A percentile compares a stretch with the other conserved stretches of the same genome.
Evolutionary conservation across 2,329 filamentous ascomycete genomes (phyloP).

Genomic region (Raffaelea albimanens): DNA sequence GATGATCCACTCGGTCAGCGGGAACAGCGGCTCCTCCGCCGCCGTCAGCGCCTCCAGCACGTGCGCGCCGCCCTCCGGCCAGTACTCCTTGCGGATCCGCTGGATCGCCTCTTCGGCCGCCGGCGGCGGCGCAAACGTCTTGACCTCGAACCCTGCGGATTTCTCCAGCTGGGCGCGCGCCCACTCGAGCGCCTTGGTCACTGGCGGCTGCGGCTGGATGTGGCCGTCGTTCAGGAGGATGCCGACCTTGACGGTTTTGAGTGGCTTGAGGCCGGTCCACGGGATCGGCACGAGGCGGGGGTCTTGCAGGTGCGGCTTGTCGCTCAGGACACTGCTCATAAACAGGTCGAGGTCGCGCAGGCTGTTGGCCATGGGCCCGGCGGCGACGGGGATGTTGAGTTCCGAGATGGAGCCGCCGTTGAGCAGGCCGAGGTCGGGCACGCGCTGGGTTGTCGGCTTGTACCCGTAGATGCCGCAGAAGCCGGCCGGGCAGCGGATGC

Average conservation of each 20-base stretch:
- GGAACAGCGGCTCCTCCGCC: slow-evolving; percentile 32
- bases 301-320: slow-evolving; percentile 56
- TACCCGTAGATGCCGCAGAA: slow-evolving; percentile 23
- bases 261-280: slow-evolving; percentile 31
- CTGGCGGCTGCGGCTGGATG: slow-evolving; percentile 45
- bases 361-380: slow-evolving; percentile 51
- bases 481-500: slow-evolving; percentile 18
- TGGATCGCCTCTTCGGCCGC: slow-evolving; percentile 17
- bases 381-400: slow-evolving; percentile 25
- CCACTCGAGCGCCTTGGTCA: slow-evolving; percentile 43
- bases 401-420: slow-evolving; percentile 18
- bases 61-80: slow-evolving; percentile 30
- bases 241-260: slow-evolving; percentile 7
- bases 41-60: slow-evolving; percentile 22
- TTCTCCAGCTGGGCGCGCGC: slow-evolving; percentile 16
- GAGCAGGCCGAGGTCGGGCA: slow-evolving; percentile 38
- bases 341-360: slow-evolving; percentile 41
- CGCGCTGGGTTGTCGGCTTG: slow-evolving; percentile 11
- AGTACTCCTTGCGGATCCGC: slow-evolving; percentile 31
- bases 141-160: slow-evolving; percentile 19
- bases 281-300: slow-evolving; percentile 56
- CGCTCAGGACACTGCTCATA: slow-evolving; percentile 43
- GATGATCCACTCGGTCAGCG: slow-evolving; percentile 31
- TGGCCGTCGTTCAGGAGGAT: slow-evolving; percentile 19
- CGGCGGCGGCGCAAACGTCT: slow-evolving; percentile 23